Base-by-base conservation (phyloP, 192 early-diverging fungal genomes). In the Coemansia sp. region DNA sequence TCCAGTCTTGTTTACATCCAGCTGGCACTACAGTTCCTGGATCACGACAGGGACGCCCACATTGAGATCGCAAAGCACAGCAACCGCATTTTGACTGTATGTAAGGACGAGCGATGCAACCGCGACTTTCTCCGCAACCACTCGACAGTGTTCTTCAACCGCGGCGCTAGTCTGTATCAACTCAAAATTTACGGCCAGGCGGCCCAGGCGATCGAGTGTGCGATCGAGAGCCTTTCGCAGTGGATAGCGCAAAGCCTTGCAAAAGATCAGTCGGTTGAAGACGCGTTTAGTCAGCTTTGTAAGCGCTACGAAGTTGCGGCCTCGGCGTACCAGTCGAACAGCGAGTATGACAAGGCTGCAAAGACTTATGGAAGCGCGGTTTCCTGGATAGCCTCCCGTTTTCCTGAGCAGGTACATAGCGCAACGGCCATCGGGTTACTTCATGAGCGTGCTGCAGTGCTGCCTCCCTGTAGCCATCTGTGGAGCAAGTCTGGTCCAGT, bases 231-330 rank as follows among this genome's bases (percentile, higher is more conserved):
- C 34, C 47, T 79, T 41, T 20, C 52, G 19, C 23, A 45, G 52
- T 79, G 76, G 76, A 44, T 62, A 0, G 8, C 29, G 19, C 20
- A 20, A 6, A 48, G 60, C 11, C 7, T 29, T 1, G 13, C 37
- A 19, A 50, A 47, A 27, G 27, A 11, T 3, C n/a, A 20, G 37
- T 19, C 58, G 1, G 15, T 47, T 7, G 60, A 47, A 0, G 68
- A 70, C 23, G 64, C 58, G 8, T 15, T 70, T 15, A 55, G 27
- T 27, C 77, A 79, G 71, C 64, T 79, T 17, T 79, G 77, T 41
- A 79, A 79, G 67, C 77, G 77, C 31, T 79, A 67, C 37, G 77
- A 79, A 48, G 57, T 79, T 17, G 64, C 64, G 8, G 77, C 67
- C 2, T 45, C 68, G 11, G 70, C 77, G 9, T 61, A 70, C 20